Base-by-base conservation (phyloP, 306 rosid species). In the Benincasa hispida region DNA sequence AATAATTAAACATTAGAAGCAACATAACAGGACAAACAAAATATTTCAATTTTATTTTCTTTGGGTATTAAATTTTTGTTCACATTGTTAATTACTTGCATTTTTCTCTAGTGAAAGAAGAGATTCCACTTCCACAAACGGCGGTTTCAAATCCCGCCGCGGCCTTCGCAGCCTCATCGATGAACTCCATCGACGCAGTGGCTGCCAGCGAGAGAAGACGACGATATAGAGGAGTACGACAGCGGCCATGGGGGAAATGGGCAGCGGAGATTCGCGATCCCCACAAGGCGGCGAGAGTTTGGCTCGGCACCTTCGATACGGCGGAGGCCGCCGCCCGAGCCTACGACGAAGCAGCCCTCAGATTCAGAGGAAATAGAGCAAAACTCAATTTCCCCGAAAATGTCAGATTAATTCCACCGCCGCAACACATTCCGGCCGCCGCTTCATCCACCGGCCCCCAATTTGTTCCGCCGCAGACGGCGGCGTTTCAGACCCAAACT, bases 171-270 rank as follows among this genome's bases (percentile, higher is more conserved):
- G 17, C 66, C 2, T 34, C 87, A 0, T 11, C 79, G 6, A 30
- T 70, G 22, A 70, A 0, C 22, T 30, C 68, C 3, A 61, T 78
- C 25, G 91, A 80, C 57, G 42, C 60, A 18, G 48, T 2, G 3
- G 37, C 34, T 5, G 78, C 80, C 1, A 90, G 88, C 0, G 98
- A 93, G 78, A 85, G 82, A 48, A 84, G 87, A 51, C 85, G 96
- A 54, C 84, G 90, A 81, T 94, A 90, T 84, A 86, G 98, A 80
- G 98, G 98, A 76, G 98, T 94, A 56, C 85, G 98, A 68, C 97
- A 91, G 86, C 83, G 98, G 24, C 98, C 98, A 0, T 94, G 98
- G 98, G 98, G 98, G 0, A 94, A 94, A 80, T 94, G 98, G 98
- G 98, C 98, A 17, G 98, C 98, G 2, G 98, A 94, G 76, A 94